Evolutionary conservation across 805 yeast genomes (phyloP).

Genomic region (Debaryomyces hansenii): DNA sequence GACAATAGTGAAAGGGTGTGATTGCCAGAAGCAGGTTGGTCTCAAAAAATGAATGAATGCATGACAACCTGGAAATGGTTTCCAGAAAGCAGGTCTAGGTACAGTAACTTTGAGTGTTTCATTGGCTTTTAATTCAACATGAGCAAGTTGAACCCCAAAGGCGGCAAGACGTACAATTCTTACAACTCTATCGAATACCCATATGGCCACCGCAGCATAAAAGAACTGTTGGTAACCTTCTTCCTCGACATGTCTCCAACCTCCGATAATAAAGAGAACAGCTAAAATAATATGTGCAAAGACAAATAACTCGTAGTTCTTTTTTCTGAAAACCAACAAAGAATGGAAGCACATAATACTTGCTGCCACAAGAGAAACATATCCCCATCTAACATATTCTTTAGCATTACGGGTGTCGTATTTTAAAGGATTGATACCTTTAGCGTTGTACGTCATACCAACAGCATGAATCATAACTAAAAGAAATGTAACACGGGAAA

Average conservation of each 20-base stretch:
- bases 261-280: slow-evolving; percentile 49
- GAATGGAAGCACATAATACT: slow-evolving; percentile 24
- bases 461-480: slow-evolving; percentile 56
- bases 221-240: slow-evolving; percentile 23
- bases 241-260: slow-evolving; percentile 52
- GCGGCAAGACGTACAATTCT: slow-evolving; percentile 27
- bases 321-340: slow-evolving; percentile 56
- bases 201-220: slow-evolving; percentile 32
- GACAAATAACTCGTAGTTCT: slow-evolving; percentile 54
- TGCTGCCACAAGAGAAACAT: slow-evolving; percentile 24
- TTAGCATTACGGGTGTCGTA: slow-evolving; percentile 26
- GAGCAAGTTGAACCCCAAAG: slow-evolving; percentile 39
- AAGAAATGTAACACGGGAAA: slow-evolving; percentile 51
- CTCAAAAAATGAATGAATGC: slow-evolving; percentile 41
- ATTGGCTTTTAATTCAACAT: slow-evolving; percentile 33
- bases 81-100: slow-evolving; percentile 48
- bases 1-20: slow-evolving; percentile 46
- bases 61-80: slow-evolving; percentile 38
- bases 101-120: slow-evolving; percentile 48
- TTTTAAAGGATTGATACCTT: slow-evolving; percentile 24
- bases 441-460: slow-evolving; percentile 53
- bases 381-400: slow-evolving; percentile 33
- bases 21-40: slow-evolving; percentile 44
- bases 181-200: slow-evolving; percentile 36
- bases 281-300: slow-evolving; percentile 26